phyloP scores from a whole-genome alignment of 2,329 filamentous ascomycete genomes.

The Trichoderma brevicompactum region DNA sequence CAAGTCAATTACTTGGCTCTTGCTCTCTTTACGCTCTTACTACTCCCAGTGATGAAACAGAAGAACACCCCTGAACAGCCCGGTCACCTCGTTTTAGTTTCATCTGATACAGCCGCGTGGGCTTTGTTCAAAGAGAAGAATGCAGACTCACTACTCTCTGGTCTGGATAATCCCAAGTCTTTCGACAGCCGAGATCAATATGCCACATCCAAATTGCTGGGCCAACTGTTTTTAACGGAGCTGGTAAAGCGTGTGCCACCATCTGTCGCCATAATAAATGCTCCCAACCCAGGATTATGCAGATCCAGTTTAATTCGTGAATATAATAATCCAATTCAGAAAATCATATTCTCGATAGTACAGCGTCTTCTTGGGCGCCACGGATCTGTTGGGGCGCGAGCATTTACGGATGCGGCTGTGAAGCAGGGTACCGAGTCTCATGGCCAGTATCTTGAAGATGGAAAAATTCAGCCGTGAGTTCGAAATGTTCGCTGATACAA shows the following conservation, averaged over 20 bases:
- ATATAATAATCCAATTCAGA: neutral
- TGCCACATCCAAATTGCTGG: neutral
- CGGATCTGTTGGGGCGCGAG: neutral
- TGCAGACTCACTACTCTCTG: neutral
- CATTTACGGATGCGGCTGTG: conserved; percentile 8
- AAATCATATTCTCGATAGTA: neutral
- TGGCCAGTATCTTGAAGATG: conserved; percentile 20
- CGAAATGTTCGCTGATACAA: no score
- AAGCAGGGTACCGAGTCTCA: conserved; percentile 13
- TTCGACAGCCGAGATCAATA: conserved; percentile 3
- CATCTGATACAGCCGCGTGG: conserved; percentile 16
- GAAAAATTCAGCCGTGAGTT: conserved; percentile 14
- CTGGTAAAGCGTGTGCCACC: neutral
- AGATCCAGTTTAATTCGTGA: neutral
- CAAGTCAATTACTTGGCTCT: conserved; percentile 10
- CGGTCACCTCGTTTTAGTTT: conserved; percentile 1
- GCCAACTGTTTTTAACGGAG: conserved; percentile 13
- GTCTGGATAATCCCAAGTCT: neutral
- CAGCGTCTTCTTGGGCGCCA: neutral
- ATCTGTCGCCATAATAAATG: conserved; percentile 13
- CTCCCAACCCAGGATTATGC: conserved; percentile 7
- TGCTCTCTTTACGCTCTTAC: neutral
- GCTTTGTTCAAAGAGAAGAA: neutral
- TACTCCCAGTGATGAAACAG: neutral
- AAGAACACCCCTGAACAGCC: conserved; percentile 5